These are phyloP conservation scores for Lachancea nothofagi DNA, from an alignment of 805 yeast genomes.

Conservation along the genomic window DNA sequence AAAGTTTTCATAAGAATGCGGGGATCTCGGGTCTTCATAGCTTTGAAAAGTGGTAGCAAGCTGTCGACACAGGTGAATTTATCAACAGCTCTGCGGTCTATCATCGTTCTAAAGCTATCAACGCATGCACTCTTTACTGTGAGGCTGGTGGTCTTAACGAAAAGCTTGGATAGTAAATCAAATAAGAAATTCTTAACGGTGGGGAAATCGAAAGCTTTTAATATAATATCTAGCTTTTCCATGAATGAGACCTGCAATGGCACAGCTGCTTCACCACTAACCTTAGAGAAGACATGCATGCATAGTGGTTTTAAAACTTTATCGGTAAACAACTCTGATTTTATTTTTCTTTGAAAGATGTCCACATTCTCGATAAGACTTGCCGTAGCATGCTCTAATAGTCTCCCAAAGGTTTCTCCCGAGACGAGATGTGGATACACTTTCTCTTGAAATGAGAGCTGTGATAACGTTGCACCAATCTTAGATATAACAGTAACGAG, in stretches of 20 bases:
- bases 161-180: conserved; percentile 65
- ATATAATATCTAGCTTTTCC: conserved; percentile 36
- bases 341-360: conserved; percentile 44
- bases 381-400: conserved; percentile 25
- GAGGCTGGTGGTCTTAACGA: conserved; percentile 78
- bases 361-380: conserved; percentile 45
- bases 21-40: conserved; percentile 72
- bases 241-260: conserved; percentile 51
- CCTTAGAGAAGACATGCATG: conserved; percentile 22
- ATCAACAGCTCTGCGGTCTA: conserved; percentile 59
- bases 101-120: conserved; percentile 50
- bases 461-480: conserved; percentile 64
- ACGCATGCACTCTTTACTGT: conserved; percentile 70
- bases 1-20: conserved; percentile 50
- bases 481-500: conserved; percentile 49
- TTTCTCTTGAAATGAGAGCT: conserved; percentile 69
- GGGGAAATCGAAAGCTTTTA: conserved; percentile 55
- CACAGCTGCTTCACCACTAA: conserved; percentile 20
- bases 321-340: conserved; percentile 44
- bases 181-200: conserved; percentile 69
- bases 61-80: conserved; percentile 68
- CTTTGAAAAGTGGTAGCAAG: conserved; percentile 69
- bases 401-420: conserved; percentile 17
- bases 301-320: conserved; percentile 27
- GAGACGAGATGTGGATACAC: conserved; percentile 42